phyloP scores from a whole-genome alignment of 768 basidiomycete genomes.

The Psilocybe cubensis region DNA sequence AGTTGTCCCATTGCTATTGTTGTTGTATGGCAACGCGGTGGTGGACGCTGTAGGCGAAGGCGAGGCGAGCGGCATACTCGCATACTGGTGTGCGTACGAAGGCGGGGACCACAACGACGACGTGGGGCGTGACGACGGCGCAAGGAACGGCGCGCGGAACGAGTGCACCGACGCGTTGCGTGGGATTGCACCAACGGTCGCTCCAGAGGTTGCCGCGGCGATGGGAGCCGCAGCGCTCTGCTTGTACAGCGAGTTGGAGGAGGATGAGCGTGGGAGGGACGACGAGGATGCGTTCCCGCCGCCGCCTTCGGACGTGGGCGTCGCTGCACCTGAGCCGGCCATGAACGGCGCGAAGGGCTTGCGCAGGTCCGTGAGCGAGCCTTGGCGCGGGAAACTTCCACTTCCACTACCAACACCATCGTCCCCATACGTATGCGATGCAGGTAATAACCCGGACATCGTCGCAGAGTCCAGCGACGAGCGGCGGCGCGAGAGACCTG shows the following conservation, averaged over 20 bases:
- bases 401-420: background rate
- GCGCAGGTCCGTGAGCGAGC: conserved; percentile 29
- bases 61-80: conserved; percentile 5
- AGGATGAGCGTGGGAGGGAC: conserved; percentile 27
- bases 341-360: conserved; percentile 57
- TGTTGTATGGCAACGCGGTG: conserved; percentile 16
- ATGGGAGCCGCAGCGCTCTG: conserved; percentile 47
- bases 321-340: conserved; percentile 23
- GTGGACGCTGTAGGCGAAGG: conserved; percentile 31
- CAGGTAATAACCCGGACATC: conserved; percentile 14
- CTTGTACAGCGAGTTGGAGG: conserved; percentile 44
- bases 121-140: conserved; percentile 68
- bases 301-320: background rate
- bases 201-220: conserved; percentile 19
- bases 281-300: conserved; percentile 13
- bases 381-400: conserved; percentile 17
- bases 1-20: conserved; percentile 19
- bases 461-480: conserved; percentile 27
- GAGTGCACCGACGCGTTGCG: conserved; percentile 45
- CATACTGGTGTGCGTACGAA: conserved; percentile 32
- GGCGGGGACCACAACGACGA: conserved; percentile 68
- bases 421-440: no score
- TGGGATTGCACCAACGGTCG: conserved; percentile 30
- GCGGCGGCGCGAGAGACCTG: conserved; percentile 43
- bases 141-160: conserved; percentile 73